Conservation (phyloP, 345 rosid species). For the Anacardium occidentale region DNA sequence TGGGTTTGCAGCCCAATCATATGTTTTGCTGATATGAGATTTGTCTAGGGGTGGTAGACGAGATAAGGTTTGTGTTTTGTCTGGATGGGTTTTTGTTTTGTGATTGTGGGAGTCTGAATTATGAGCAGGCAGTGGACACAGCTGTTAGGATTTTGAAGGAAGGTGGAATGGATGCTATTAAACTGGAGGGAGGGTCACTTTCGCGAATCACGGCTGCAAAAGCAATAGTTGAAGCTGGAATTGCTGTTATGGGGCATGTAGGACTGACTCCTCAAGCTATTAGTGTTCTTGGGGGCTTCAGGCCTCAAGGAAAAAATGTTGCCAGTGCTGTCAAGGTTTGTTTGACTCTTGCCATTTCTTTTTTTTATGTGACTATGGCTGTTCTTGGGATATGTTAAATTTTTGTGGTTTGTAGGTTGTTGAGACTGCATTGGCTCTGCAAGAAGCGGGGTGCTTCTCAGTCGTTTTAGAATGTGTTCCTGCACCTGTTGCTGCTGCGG, state of each 20-base stretch:
- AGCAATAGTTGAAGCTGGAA: conserved; percentile 89
- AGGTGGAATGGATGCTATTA: conserved; percentile 94
- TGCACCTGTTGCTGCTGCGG: conserved; percentile 87
- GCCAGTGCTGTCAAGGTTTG: conserved; percentile 80
- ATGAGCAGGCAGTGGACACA: conserved; percentile 80
- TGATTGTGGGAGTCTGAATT: conserved; percentile 31
- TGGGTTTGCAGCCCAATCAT: too few species aligned
- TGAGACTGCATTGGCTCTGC: conserved; percentile 89
- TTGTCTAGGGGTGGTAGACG: too few species aligned
- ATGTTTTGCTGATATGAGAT: too few species aligned
- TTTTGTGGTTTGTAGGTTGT: conserved; percentile 58
- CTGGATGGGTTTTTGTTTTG: conserved; percentile 20
- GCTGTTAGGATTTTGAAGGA: conserved; percentile 79
- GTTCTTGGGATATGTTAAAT: neutral
- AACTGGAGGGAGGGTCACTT: conserved; percentile 83
- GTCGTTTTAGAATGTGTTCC: conserved; percentile 94
- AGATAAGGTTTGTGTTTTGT: neutral
- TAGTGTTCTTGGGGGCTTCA: conserved; percentile 93
- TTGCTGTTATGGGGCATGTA: conserved; percentile 94
- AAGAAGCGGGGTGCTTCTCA: conserved; percentile 89
- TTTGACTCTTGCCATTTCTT: neutral
- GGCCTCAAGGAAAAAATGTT: conserved; percentile 85
- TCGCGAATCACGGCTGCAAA: conserved; percentile 81
- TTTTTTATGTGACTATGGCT: neutral
- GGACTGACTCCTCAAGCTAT: conserved; percentile 97